Evolutionary conservation across 2,329 filamentous ascomycete species (phyloP), one percentile per base, ranked within the genome.

Genomic region (Xylaria sp.): DNA sequence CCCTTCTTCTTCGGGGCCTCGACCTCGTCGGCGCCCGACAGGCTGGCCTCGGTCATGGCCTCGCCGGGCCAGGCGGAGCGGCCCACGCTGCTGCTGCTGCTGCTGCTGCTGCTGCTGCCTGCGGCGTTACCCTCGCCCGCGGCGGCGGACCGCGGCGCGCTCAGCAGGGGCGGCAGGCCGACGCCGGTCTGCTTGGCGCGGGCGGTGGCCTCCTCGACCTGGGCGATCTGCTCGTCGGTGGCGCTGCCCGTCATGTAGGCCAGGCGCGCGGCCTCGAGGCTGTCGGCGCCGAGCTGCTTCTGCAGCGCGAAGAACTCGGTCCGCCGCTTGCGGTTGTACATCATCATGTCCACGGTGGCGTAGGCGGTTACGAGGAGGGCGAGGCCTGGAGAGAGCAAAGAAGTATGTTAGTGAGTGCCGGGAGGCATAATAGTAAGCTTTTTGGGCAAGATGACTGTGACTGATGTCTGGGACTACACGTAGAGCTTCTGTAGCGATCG

Each of bases 311-410:
- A 66, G 74, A 84, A 86, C 69, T 86, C 83, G 65, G 71, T 73
- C 65, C 81, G 82, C 64, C 82, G 81, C 71, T 80, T 78, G 64
- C 79, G 79, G 76, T 86, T 86, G 71, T 82, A 81, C 49, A 76
- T 74, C 56, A 85, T 74, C 83, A 86, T 86, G 70, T 86, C 83
- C 73, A 76, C 79, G 17, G 82, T 79, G 34, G 83, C 83, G 74
- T 85, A 86, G 57, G 78, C 72, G 50, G 81, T 84, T 39, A 83
- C 74, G 22, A 85, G 73, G 60, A 77, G 76, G 56, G 81, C 81
- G 56, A 85, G 74, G 45, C 75, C 82, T 84, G 9, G 29, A 3
- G 29, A 13, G 24, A 26, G 24, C 9, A 26, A 9, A 26, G 6
- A 9, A 6, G 24, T 26, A 6, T 5, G 54, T 50, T 43, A 26